Conservation (phyloP, 2,329 filamentous ascomycete genomes). For the Penicillium sp. region DNA sequence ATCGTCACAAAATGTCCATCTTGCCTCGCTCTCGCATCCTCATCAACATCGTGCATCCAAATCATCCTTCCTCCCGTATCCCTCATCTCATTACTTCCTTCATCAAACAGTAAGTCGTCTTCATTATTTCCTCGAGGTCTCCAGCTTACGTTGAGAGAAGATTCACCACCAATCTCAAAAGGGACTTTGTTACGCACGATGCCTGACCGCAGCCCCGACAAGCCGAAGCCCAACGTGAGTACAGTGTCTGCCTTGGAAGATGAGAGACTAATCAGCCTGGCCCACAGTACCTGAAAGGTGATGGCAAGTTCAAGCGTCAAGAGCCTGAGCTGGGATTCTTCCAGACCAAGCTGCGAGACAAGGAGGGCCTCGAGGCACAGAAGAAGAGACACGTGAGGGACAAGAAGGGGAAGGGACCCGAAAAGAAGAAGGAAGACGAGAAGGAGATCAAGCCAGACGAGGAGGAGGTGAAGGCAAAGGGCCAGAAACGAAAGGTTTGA, state of each 20-base stretch:
- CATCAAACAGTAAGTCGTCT: not conserved
- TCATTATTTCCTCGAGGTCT: not conserved
- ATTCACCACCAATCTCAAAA: not conserved
- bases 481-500: not conserved
- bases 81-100: not conserved
- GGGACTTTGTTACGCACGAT: not conserved
- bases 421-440: not conserved
- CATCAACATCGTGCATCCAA: not conserved
- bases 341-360: not conserved
- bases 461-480: not conserved
- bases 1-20: not conserved
- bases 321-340: not conserved
- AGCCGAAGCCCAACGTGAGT: not conserved
- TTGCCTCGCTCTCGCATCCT: not conserved
- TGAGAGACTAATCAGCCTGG: not conserved
- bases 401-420: not conserved
- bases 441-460: not conserved
- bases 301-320: not conserved
- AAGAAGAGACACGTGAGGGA: not conserved
- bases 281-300: not conserved
- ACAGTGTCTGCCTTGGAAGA: not conserved
- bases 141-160: not conserved
- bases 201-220: not conserved
- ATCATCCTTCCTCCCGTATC: not conserved
- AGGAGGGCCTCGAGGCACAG: not conserved